These are phyloP conservation scores for Cercospora sp. DNA, from an alignment of 2,329 filamentous ascomycete genomes.

Conservation along the genomic window DNA sequence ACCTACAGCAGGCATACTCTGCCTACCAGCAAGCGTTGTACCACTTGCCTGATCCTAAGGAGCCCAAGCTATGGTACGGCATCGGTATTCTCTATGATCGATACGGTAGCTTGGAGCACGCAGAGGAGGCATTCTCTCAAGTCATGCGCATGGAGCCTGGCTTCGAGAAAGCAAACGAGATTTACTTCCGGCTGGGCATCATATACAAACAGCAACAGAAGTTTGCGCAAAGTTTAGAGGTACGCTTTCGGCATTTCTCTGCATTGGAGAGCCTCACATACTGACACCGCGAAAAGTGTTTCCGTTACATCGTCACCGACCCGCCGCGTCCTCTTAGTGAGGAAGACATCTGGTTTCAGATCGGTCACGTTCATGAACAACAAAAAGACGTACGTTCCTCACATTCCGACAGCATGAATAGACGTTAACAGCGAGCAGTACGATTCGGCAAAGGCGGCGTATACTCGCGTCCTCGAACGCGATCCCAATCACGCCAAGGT, in stretches of 20 bases:
- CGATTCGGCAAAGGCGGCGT: slow-evolving; percentile 87
- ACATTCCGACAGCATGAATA: neutral
- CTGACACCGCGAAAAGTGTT: slow-evolving; percentile 65
- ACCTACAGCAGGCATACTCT: slow-evolving; percentile 92
- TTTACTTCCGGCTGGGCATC: slow-evolving; percentile 98
- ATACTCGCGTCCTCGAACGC: slow-evolving; percentile 87
- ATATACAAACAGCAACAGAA: slow-evolving; percentile 99
- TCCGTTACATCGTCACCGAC: slow-evolving; percentile 94
- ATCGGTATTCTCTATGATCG: slow-evolving; percentile 97
- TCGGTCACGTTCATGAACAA: slow-evolving; percentile 97
- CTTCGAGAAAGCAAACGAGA: slow-evolving; percentile 98
- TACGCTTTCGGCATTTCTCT: slow-evolving; percentile 43
- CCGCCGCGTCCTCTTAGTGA: slow-evolving; percentile 90
- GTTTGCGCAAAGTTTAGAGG: slow-evolving; percentile 86
- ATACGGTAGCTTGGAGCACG: slow-evolving; percentile 94
- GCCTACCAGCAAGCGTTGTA: slow-evolving; percentile 95
- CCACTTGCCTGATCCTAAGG: slow-evolving; percentile 91
- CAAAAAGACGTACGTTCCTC: slow-evolving; percentile 83
- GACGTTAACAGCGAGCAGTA: slow-evolving; percentile 60
- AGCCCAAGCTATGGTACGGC: slow-evolving; percentile 97
- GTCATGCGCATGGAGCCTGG: slow-evolving; percentile 98
- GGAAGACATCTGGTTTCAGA: slow-evolving; percentile 99
- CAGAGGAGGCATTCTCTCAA: slow-evolving; percentile 95
- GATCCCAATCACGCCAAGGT: slow-evolving; percentile 98
- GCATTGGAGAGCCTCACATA: neutral